Evolutionary conservation across 495 filamentous ascomycete species (phyloP), one percentile per base, ranked within the genome.

Genomic region (Neurospora tetraspora): DNA sequence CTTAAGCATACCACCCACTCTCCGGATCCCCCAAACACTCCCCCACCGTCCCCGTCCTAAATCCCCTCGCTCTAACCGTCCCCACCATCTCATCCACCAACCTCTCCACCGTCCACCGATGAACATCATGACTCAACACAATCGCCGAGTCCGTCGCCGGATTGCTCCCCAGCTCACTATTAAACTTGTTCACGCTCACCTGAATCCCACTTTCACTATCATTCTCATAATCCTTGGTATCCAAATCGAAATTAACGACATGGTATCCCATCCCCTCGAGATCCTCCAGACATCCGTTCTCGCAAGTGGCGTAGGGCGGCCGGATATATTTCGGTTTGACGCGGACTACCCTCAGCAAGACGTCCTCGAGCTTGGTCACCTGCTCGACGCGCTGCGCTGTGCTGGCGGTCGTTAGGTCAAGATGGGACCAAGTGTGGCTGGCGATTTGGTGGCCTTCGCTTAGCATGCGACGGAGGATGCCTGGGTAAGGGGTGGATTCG

Each of bases 1-100:
- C 65, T 12, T 75, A 71, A 37, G 39, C 74, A 87, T 91, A 92
- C 90, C 90, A 92, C 73, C 87, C 86, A 20, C 81, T 82, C 12
- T 78, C 74, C 0, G 89, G 82, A 73, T 91, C 88, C 1, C 82
- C 84, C 61, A 91, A 75, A 76, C 89, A 91, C 74, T 90, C 86
- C 0, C 89, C 90, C 68, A 90, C 83, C 36, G 87, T 87, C 31
- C 89, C 88, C 37, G 80, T 76, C 45, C 65, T 71, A 73, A 79
- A 81, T 1, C 83, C 83, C 31, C 68, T 42, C 5, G 72, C 23
- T 36, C 68, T 42, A 10, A 77, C 76, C 43, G 70, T 70, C 1
- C 73, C 65, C 47, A 85, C 80, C 78, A 84, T 81, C 72, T 73
- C 77, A 0, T 40, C 71, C 7, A 77, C 76, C 45, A 85, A 71